These are phyloP conservation scores for Solanum piurae DNA, from an alignment of 257 asterid species.

Conservation along the genomic window DNA sequence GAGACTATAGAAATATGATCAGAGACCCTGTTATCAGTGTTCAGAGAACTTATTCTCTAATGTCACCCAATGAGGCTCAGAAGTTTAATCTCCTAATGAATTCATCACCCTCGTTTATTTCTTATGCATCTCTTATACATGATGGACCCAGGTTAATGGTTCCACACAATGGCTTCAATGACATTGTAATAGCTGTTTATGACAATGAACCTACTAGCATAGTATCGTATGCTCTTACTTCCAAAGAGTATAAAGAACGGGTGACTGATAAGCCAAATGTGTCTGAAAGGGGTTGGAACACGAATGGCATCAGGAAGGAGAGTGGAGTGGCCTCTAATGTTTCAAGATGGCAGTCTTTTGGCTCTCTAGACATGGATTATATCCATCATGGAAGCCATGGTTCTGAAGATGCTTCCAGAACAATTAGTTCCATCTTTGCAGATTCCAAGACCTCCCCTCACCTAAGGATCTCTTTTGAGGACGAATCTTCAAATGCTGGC, in stretches of 20 bases:
- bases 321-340: constrained; percentile 37
- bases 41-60: constrained; percentile 49
- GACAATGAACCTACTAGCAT: constrained; percentile 90
- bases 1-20: constrained; percentile 70
- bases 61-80: constrained; percentile 39
- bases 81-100: constrained; percentile 23
- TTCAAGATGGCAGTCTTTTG: constrained; percentile 63
- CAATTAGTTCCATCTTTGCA: constrained; percentile 22
- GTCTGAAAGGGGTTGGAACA: constrained; percentile 24
- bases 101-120: constrained; percentile 37
- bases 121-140: constrained; percentile 46
- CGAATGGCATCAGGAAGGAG: constrained; percentile 18
- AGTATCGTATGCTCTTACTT: constrained; percentile 64
- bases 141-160: constrained; percentile 76
- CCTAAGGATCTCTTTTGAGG: constrained; percentile 61
- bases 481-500: constrained; percentile 31
- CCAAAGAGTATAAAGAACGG: constrained; percentile 59
- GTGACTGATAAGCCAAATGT: constrained; percentile 27
- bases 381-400: constrained; percentile 33
- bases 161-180: constrained; percentile 32
- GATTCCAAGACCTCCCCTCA: constrained; percentile 61
- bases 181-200: constrained; percentile 45
- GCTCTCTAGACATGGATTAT: constrained; percentile 57
- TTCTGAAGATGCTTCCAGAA: constrained; percentile 39
- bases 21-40: constrained; percentile 58